A percentile compares a stretch with the other conserved stretches of the same genome.
phyloP scores from a whole-genome alignment of 495 filamentous ascomycete species.

The Bombardia bombarda region DNA sequence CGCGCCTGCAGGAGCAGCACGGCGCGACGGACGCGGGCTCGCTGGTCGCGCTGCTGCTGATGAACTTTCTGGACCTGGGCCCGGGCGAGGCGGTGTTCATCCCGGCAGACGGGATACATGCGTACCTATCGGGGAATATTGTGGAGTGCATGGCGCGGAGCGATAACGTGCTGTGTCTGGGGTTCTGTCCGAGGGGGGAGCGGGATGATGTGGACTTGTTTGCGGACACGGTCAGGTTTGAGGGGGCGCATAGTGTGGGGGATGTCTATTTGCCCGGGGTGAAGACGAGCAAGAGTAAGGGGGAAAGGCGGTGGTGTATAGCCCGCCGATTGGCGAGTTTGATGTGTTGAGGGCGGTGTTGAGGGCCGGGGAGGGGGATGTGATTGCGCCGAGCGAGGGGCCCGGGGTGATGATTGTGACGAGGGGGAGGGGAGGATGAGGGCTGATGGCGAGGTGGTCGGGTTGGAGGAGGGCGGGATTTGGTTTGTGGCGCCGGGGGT shows the following conservation, averaged over 20 bases:
- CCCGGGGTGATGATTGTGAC: constrained; percentile 61
- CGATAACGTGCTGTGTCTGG: constrained; percentile 70
- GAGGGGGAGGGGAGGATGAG: constrained; percentile 51
- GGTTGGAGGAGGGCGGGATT: constrained; percentile 56
- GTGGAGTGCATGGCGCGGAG: constrained; percentile 81
- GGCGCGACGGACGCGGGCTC: constrained; percentile 49
- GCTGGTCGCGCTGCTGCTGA: constrained; percentile 58
- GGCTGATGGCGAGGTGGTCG: constrained; percentile 42
- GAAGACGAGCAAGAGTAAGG: constrained; percentile 43
- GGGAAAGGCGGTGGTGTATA: constrained; percentile 52
- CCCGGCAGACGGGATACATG: constrained; percentile 72
- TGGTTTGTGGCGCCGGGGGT: constrained; percentile 61
- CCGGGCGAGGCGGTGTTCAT: constrained; percentile 65
- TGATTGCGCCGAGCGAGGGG: constrained; percentile 47
- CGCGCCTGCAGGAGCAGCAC: constrained; percentile 59
- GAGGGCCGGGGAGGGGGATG: constrained; percentile 48
- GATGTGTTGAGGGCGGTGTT: constrained; percentile 56
- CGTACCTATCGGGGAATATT: constrained; percentile 70
- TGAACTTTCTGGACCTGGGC: constrained; percentile 64
- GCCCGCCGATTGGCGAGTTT: constrained; percentile 67
- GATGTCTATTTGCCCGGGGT: constrained; percentile 44
- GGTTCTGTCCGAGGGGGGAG: constrained; percentile 61
- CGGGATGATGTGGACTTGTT: constrained; percentile 58
- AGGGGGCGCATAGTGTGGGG: constrained; percentile 45
- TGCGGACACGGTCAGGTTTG: constrained; percentile 51